Base-by-base conservation (phyloP, 164 flowering plant species). In the Aristolochia contorta region DNA sequence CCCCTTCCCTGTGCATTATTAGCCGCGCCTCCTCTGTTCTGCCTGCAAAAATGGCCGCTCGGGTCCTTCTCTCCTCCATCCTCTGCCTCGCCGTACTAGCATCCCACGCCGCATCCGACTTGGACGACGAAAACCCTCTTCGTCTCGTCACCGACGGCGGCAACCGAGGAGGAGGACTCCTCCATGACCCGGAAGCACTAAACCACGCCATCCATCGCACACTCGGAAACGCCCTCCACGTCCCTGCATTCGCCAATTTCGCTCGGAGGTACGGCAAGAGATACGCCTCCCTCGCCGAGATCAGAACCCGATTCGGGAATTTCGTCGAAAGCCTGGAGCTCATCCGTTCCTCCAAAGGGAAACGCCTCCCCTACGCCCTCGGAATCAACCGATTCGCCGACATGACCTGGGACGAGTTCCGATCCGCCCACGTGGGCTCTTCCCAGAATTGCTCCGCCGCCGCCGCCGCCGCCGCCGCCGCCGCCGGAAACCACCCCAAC, bases 371-470 rank as follows among this genome's bases (percentile, higher is more conserved):
- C 61, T 92, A 89, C 69, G 76, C 71, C 19, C 87, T 92, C 4
- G 88, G 72, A 27, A 70, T 92, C 33, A 92, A 92, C 61, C 62
- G 98, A n/a, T 94, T 85, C 76, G 88, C 99, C 67, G 99, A 91
- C 74, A 71, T 74, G 93, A 86, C 82, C 30, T 94, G 97, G 99
- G 86, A 89, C 51, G 99, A 94, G 73, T 94, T 94, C 78, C 67
- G 61, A 10, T 67, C 67, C 46, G 83, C 82, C 64, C 82, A 76
- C 49, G 56, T 94, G 60, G 99, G 99, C 58, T 97, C 96, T 57
- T 80, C 93, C 54, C 99, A 94, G 56, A 83, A 94, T 73, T 94
- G 99, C 73, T 94, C 99, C 57, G 43, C 43, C 43, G 99, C 99
- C 55, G 89, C 99, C 6, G 2, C 30, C 30, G 30, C 30, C 30